Evolutionary conservation across 202 grass and related monocot species (phyloP), one percentile per base, ranked within the genome.

Genomic region (Saccharum hybrid): DNA sequence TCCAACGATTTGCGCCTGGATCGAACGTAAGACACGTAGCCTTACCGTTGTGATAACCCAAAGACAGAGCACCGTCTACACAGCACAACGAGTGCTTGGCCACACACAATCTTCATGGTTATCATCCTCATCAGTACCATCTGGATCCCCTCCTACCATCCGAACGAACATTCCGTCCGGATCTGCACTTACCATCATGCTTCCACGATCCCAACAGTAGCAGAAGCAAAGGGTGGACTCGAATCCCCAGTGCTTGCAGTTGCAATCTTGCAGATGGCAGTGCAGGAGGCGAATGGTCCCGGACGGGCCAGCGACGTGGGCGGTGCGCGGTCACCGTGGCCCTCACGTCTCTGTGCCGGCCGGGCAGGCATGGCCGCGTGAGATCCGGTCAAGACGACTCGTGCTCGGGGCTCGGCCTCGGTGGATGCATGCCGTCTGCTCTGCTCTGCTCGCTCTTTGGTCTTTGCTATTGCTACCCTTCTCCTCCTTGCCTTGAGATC

Each of bases 401-500:
- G 61, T n/a, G 59, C 3, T 43, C 39, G 56, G 87, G 34, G 34
- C 34, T 36, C 34, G 56, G 87, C 77, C 64, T 54, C 34, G 26
- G 59, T 38, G 48, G 65, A 14, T 31, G 48, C 48, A 41, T 70
- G 37, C 61, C 66, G 56, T 46, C 16, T 56, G 41, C 13, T 60
- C 30, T 57, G 36, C 5, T 2, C 30, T 8, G 33, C 7, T 22
- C 63, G 9, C 6, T 5, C 2, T 12, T 26, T 26, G 48, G 48
- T 51, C 14, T 51, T 8, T 36, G 7, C 1, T 9, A 8, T 51
- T 16, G 48, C 48, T 16, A 6, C 48, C 48, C 46, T 10, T 10
- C 2, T 42, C 4, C 33, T 9, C 1, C 3, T 13, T 2, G 49
- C 16, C 30, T 84, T 54, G 88, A 86, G 74, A 90, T 90, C 79